Evolutionary conservation across 352 stramenopile genomes (phyloP).

Genomic region (Phytophthora nicotianae): DNA sequence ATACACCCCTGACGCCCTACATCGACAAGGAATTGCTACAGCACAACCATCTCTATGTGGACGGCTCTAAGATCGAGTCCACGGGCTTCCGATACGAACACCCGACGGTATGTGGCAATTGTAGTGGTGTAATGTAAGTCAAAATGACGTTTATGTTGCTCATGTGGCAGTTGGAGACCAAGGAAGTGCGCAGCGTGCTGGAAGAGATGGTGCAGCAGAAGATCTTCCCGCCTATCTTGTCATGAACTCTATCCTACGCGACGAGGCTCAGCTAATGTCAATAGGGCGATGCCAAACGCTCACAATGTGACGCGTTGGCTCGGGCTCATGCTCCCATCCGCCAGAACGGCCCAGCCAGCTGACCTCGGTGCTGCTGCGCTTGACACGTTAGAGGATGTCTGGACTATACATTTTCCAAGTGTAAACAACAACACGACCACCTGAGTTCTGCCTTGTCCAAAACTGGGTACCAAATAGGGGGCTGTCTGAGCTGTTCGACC

Average conservation of each 20-base stretch:
- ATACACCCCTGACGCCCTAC: constrained; percentile 87
- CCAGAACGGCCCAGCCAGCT: constrained; percentile 14
- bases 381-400: constrained; percentile 26
- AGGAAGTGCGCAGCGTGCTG: constrained; percentile 63
- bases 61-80: constrained; percentile 79
- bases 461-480: constrained; percentile 1
- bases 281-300: constrained; percentile 13
- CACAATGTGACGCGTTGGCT: constrained; percentile 25
- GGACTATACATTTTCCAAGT: constrained; percentile 28
- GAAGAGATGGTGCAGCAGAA: constrained; percentile 80
- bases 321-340: constrained; percentile 13
- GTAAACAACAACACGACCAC: constrained; percentile 29
- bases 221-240: constrained; percentile 81
- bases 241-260: constrained; percentile 25
- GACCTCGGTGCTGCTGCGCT: constrained; percentile 12
- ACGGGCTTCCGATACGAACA: constrained; percentile 80
- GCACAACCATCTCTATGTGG: constrained; percentile 82
- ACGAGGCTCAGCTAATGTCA: constrained; percentile 4
- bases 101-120: constrained; percentile 51
- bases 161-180: constrained; percentile 52
- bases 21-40: constrained; percentile 89
- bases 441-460: constrained; percentile 27
- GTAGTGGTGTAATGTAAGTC: constrained; percentile 3
- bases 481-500: constrained; percentile 6
- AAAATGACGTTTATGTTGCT: constrained; percentile 21